Conservation (phyloP, 140 eudicot genomes). For the Senecio squalidus region DNA sequence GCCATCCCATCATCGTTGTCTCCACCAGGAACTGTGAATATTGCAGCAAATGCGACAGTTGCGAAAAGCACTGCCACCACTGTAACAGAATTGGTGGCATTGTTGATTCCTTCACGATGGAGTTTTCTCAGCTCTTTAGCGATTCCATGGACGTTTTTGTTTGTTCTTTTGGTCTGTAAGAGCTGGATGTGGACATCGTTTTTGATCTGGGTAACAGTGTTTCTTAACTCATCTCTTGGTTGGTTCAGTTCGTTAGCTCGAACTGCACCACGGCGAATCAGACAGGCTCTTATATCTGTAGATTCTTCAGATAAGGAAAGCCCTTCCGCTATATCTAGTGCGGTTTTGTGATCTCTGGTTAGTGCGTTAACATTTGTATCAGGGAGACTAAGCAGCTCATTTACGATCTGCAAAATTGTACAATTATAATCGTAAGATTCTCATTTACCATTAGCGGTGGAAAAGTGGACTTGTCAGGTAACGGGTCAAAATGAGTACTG, state of each 20-base stretch:
- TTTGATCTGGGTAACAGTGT: conserved; percentile 9
- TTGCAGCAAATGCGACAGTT: conserved; percentile 52
- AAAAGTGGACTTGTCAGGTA: neutral
- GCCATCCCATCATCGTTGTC: conserved; percentile 30
- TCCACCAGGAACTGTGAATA: conserved; percentile 51
- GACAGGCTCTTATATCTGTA: neutral
- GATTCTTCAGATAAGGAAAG: neutral
- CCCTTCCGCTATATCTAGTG: conserved; percentile 14
- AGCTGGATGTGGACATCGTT: conserved; percentile 36
- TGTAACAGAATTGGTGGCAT: conserved; percentile 46
- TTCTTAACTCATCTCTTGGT: conserved; percentile 14
- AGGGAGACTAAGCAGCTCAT: conserved; percentile 5
- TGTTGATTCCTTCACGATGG: conserved; percentile 45
- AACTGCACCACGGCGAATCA: conserved; percentile 7
- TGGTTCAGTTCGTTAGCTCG: conserved; percentile 13
- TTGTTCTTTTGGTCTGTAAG: conserved; percentile 36
- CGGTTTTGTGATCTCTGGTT: conserved; percentile 12
- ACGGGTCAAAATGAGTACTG: no score
- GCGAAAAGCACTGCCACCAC: conserved; percentile 55
- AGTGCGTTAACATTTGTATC: conserved; percentile 9
- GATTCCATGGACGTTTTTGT: conserved; percentile 35
- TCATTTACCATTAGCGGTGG: neutral
- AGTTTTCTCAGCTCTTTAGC: conserved; percentile 46
- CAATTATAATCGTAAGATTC: neutral
- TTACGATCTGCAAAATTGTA: neutral